Evolutionary conservation across 2,329 filamentous ascomycete species (phyloP), one percentile per base, ranked within the genome.

Genomic region (Fusarium luffae): DNA sequence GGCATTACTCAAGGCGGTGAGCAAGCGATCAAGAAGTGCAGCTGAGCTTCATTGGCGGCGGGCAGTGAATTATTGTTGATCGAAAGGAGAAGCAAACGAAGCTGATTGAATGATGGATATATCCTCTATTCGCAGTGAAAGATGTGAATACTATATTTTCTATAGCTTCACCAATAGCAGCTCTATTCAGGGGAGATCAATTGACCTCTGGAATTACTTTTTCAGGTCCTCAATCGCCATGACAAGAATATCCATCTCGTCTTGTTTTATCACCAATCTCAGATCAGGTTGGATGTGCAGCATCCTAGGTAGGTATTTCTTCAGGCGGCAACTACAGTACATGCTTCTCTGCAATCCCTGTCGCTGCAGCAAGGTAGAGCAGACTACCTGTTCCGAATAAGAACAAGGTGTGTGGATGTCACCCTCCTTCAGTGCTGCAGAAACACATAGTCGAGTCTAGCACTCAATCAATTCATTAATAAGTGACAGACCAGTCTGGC

Each of bases 1-100:
- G 70, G 70, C 70, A 73, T 70, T 66, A 63, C 46, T 54, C 62
- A 73, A 73, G 68, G 72, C 72, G 72, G 72, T 74, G 72, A 74
- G 62, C 61, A 57, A 50, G 49, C 48, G 46, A 34, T 48, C 34
- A 37, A 34, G 32, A 34, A n/a, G 14, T 58, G 41, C 59, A 54
- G 28, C 47, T 66, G 46, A 46, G 44, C 40, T 63, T 18, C 18
- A 37, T n/a, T 40, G 19, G 50, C 42, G 28, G 28, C 19, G 19
- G 19, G 19, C 56, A 63, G 54, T 66, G 57, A 63, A 49, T 27
- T 52, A 8, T 46, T 67, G 64, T 37, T 54, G 37, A 62, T 62
- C 54, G 51, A 47, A 60, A 63, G 54, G 59, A 60, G 59, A 43
- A 28, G n/a, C 42, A 49, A 50, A 50, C 4, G 16, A 13, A 43